These are phyloP conservation scores for Dinochytrium kinnereticum DNA, from an alignment of 371 early-diverging fungal genomes.

Conservation along the genomic window DNA sequence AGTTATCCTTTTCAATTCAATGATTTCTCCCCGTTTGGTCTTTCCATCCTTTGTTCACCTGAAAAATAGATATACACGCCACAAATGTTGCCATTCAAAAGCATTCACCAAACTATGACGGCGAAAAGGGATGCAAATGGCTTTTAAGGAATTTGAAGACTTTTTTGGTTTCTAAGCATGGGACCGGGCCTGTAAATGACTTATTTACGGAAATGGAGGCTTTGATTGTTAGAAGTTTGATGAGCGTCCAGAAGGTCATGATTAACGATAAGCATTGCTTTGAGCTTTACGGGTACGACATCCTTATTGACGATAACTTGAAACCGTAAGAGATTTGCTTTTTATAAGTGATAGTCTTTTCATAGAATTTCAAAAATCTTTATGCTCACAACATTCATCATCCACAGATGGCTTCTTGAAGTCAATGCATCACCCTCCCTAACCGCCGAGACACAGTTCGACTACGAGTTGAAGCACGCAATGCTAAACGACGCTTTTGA, in stretches of 20 bases:
- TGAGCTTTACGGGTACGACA: conserved; percentile 67
- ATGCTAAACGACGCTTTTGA: conserved; percentile 64
- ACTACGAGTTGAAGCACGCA: conserved; percentile 62
- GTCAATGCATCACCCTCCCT: conserved; percentile 65
- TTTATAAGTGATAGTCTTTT: too few relatives aligned
- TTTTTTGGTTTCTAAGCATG: conserved; percentile 54
- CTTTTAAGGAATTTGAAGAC: conserved; percentile 58
- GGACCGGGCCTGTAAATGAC: conserved; percentile 42
- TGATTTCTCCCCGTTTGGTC: background rate
- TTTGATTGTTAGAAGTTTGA: conserved; percentile 56
- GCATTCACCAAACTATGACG: conserved; percentile 59
- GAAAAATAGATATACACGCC: conserved; percentile 65
- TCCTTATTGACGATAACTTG: conserved; percentile 59
- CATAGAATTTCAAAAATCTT: too few relatives aligned
- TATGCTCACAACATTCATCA: conserved; percentile 20
- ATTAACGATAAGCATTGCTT: conserved; percentile 68
- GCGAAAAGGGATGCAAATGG: conserved; percentile 65
- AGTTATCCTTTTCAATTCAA: background rate
- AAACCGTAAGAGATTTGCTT: conserved; percentile 51
- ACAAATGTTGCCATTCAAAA: conserved; percentile 70
- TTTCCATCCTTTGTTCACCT: too few relatives aligned
- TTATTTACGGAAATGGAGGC: conserved; percentile 65
- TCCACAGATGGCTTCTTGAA: conserved; percentile 59
- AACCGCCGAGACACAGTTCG: conserved; percentile 63
- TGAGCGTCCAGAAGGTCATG: conserved; percentile 65